Conservation (phyloP, 192 early-diverging fungal genomes). For the Irineochytrium annulatum region DNA sequence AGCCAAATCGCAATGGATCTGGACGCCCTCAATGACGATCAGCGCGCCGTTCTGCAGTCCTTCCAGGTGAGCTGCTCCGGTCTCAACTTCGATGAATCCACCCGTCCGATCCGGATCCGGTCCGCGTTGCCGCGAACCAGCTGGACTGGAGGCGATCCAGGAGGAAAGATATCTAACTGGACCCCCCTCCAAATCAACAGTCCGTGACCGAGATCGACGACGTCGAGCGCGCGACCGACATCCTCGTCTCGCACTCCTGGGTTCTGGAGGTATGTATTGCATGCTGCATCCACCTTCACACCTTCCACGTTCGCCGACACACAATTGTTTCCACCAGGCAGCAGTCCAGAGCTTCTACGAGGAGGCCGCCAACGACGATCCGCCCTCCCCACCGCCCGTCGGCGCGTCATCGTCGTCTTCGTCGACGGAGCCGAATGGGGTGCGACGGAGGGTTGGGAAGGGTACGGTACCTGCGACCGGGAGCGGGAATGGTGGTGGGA, state of each 20-base stretch:
- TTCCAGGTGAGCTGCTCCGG: conserved; percentile 32
- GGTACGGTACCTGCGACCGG: neutral
- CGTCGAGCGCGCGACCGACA: conserved; percentile 24
- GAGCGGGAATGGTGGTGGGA: neutral
- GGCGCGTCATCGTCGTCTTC: conserved; percentile 2
- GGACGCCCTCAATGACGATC: conserved; percentile 36
- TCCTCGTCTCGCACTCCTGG: conserved; percentile 32
- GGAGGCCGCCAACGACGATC: neutral
- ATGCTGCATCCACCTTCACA: neutral
- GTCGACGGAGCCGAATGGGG: neutral
- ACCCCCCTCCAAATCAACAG: conserved; percentile 9
- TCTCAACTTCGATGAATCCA: neutral
- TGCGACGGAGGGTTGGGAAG: neutral
- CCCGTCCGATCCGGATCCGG: neutral
- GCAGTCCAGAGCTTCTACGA: conserved; percentile 7
- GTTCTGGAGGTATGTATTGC: conserved; percentile 29
- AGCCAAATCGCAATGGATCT: conserved; percentile 26
- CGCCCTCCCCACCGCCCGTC: neutral
- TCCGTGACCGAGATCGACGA: conserved; percentile 35
- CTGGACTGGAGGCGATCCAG: neutral
- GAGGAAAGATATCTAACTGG: neutral
- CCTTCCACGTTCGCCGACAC: neutral
- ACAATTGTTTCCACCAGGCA: neutral
- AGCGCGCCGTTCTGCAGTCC: conserved; percentile 24
- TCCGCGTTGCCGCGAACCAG: neutral